Conservation (phyloP, 257 asterid genomes). For the Haberlea rhodopensis region DNA sequence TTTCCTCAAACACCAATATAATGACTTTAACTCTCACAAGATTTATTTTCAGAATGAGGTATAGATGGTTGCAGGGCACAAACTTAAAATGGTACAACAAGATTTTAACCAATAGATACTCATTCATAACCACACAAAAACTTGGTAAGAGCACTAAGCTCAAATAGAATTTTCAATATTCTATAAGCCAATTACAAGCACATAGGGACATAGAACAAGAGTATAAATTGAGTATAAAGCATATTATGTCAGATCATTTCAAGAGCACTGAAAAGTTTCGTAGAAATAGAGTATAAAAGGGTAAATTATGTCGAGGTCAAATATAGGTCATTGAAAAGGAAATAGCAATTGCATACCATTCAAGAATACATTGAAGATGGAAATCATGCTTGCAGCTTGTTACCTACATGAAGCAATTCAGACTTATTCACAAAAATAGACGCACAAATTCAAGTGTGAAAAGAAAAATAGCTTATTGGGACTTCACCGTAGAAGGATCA, state of each 20-base stretch:
- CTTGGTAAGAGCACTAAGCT: background rate
- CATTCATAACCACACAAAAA: background rate
- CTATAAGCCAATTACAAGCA: background rate
- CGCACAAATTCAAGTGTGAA: background rate
- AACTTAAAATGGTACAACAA: background rate
- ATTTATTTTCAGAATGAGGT: background rate
- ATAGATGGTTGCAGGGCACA: constrained; percentile 1
- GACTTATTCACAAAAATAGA: constrained; percentile 12
- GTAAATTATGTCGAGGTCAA: background rate
- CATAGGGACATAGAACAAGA: background rate
- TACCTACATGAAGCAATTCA: constrained; percentile 40
- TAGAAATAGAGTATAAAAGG: background rate
- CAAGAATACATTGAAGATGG: constrained; percentile 93
- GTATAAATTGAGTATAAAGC: background rate
- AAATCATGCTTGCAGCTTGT: constrained; percentile 86
- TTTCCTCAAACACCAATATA: background rate
- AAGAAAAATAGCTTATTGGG: constrained; percentile 3
- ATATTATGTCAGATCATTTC: background rate
- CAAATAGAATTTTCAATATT: background rate
- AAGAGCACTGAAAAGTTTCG: background rate
- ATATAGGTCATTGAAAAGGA: background rate
- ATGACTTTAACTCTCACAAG: constrained; percentile 3
- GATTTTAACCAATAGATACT: background rate
- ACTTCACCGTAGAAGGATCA: constrained; percentile 82
- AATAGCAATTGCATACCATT: constrained; percentile 53